These are phyloP conservation scores for Byssothecium circinans DNA, from an alignment of 2,329 filamentous ascomycete species.

Conservation along the genomic window DNA sequence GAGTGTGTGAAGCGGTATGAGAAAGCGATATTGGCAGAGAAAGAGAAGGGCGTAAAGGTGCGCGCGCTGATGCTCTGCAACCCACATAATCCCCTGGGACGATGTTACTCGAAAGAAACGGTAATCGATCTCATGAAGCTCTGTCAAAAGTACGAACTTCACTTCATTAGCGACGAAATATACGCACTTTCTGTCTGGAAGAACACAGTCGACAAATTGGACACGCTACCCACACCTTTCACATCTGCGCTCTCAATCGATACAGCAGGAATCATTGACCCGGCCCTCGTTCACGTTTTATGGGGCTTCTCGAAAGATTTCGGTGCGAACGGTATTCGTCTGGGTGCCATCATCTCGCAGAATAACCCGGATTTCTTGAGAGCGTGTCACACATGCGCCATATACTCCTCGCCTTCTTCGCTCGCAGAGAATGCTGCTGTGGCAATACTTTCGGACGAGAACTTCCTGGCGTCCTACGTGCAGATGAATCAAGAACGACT, in stretches of 20 bases:
- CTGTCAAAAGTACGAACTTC: constrained; percentile 54
- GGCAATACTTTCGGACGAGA: constrained; percentile 7
- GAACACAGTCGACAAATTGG: constrained; percentile 41
- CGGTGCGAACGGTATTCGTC: constrained; percentile 53
- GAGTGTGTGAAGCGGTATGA: constrained; percentile 52
- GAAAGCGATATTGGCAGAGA: constrained; percentile 43
- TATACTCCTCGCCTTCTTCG: constrained; percentile 15
- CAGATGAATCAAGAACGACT: constrained; percentile 42
- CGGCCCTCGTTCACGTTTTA: constrained; percentile 54
- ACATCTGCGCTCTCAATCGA: constrained; percentile 17
- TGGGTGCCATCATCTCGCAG: constrained; percentile 14
- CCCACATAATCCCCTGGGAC: constrained; percentile 56
- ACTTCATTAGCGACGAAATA: constrained; percentile 62
- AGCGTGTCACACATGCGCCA: constrained; percentile 6
- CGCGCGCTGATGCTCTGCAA: constrained; percentile 55
- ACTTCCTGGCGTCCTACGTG: constrained; percentile 43
- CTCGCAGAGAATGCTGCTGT: constrained; percentile 10
- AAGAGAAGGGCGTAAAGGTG: constrained; percentile 45
- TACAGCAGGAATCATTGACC: constrained; percentile 50
- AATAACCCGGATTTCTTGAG: constrained; percentile 38
- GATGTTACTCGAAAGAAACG: constrained; percentile 42
- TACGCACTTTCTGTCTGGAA: constrained; percentile 57
- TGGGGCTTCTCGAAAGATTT: constrained; percentile 52
- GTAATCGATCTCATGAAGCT: constrained; percentile 51
- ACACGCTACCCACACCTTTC: constrained; percentile 16